phyloP scores from a whole-genome alignment of 345 rosid genomes.

The Populus alba region DNA sequence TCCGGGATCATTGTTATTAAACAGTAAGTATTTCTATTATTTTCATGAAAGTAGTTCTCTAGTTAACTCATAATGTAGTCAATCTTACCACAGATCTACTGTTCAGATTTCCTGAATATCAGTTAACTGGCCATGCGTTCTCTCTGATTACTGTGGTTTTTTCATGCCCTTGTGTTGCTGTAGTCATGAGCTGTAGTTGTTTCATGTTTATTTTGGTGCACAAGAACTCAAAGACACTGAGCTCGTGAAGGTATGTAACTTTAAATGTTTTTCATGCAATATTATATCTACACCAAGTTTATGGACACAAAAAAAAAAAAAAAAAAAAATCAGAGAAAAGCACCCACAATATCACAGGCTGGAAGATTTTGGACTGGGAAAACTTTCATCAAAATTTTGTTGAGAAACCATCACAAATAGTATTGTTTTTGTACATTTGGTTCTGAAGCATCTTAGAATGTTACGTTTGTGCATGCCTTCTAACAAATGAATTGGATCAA shows the following conservation, averaged over 20 bases:
- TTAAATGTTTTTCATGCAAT: not conserved
- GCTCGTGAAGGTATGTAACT: conserved; percentile 39
- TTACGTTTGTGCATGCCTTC: not conserved
- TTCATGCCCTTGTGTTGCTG: conserved; percentile 20
- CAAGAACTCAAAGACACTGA: conserved; percentile 8
- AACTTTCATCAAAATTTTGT: not conserved
- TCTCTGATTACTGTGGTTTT: conserved; percentile 18
- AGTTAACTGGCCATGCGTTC: conserved; percentile 17
- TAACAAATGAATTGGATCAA: not conserved
- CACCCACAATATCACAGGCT: not conserved
- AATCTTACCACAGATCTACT: conserved; percentile 1
- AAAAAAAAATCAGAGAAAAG: not conserved
- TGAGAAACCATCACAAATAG: not conserved
- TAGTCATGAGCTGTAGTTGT: conserved; percentile 34
- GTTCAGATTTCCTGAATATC: conserved; percentile 14
- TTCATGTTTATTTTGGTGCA: conserved; percentile 18
- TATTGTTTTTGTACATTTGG: not conserved
- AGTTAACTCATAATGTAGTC: not conserved
- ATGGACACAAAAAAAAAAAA: not conserved
- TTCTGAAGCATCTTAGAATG: not conserved
- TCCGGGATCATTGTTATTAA: conserved; percentile 21
- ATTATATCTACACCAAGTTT: not conserved
- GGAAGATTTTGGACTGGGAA: not conserved
- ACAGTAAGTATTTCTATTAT: conserved; percentile 18
- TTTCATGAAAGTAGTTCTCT: not conserved